A percentile compares a stretch with the other conserved stretches of the same genome.
Conservation (phyloP, 1,139 yeast genomes). For the Pichia sp. region DNA sequence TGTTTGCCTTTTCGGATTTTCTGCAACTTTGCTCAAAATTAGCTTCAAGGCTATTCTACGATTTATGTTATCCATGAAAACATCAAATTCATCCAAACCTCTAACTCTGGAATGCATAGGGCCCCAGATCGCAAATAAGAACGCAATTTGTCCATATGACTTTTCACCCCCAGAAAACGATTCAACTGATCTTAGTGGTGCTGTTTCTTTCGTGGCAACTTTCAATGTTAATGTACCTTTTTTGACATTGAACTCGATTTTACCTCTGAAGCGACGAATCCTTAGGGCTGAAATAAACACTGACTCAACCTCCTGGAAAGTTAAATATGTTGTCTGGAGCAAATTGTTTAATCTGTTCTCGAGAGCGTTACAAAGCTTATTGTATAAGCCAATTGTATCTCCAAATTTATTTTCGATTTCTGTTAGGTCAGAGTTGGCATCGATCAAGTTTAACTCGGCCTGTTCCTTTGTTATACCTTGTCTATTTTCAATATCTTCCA, state of each 20-base stretch:
- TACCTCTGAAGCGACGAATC: conserved; percentile 74
- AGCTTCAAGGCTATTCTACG: conserved; percentile 75
- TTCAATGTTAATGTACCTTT: conserved; percentile 49
- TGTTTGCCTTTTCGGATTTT: conserved; percentile 69
- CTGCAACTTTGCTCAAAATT: conserved; percentile 63
- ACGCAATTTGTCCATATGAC: conserved; percentile 86
- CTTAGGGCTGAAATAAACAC: conserved; percentile 59
- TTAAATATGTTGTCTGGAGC: conserved; percentile 42
- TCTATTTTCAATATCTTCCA: conserved; percentile 37
- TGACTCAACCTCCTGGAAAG: conserved; percentile 44
- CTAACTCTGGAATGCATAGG: conserved; percentile 83
- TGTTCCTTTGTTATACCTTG: conserved; percentile 44
- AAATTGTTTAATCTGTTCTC: conserved; percentile 49
- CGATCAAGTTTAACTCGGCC: conserved; percentile 36
- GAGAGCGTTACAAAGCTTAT: conserved; percentile 37
- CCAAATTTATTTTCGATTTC: conserved; percentile 35
- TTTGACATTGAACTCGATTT: conserved; percentile 56
- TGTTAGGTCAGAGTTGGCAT: conserved; percentile 34
- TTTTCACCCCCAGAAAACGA: conserved; percentile 96
- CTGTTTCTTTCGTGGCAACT: conserved; percentile 59
- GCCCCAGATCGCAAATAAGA: conserved; percentile 87
- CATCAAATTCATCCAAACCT: conserved; percentile 96
- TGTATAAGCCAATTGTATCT: conserved; percentile 33
- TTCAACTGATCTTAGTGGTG: conserved; percentile 63
- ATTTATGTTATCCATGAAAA: conserved; percentile 93